These are phyloP conservation scores for Phoma sp. DNA, from an alignment of 2,329 filamentous ascomycete species.

Conservation along the genomic window DNA sequence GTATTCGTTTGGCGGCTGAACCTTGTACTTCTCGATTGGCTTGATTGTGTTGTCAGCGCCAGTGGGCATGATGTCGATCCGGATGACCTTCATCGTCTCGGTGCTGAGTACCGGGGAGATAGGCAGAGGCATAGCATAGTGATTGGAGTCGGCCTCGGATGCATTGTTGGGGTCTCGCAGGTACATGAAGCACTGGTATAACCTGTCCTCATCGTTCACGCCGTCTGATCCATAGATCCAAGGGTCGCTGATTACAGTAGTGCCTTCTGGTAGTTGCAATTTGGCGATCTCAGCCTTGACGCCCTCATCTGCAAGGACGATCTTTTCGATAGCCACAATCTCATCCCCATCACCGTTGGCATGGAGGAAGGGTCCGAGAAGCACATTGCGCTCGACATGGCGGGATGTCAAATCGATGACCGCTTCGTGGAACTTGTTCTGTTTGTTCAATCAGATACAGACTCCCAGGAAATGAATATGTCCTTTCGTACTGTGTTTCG, in stretches of 20 bases:
- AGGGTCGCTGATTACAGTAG: conserved; percentile 65
- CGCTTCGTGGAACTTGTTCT: conserved; percentile 70
- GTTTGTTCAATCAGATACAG: conserved; percentile 6
- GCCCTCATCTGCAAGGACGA: conserved; percentile 62
- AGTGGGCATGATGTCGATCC: conserved; percentile 74
- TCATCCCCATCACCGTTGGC: conserved; percentile 67
- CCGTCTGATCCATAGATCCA: conserved; percentile 73
- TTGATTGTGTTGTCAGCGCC: conserved; percentile 67
- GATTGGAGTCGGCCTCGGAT: conserved; percentile 68
- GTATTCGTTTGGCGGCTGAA: conserved; percentile 69
- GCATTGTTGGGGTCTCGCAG: conserved; percentile 68
- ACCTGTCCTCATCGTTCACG: conserved; percentile 55
- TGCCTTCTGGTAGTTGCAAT: conserved; percentile 64
- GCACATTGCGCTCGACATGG: conserved; percentile 63
- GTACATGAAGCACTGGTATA: conserved; percentile 73
- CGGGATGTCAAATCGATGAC: conserved; percentile 61
- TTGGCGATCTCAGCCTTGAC: conserved; percentile 68
- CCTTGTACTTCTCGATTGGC: conserved; percentile 64
- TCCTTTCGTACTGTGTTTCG: conserved; percentile 61
- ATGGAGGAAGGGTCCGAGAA: conserved; percentile 65
- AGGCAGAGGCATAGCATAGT: conserved; percentile 72
- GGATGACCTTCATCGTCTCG: conserved; percentile 68
- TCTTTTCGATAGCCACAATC: conserved; percentile 64
- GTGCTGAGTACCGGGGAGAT: conserved; percentile 73
- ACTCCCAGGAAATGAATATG: not conserved